These are phyloP conservation scores for Agastache rugosa DNA, from an alignment of 257 asterid species.

Conservation along the genomic window DNA sequence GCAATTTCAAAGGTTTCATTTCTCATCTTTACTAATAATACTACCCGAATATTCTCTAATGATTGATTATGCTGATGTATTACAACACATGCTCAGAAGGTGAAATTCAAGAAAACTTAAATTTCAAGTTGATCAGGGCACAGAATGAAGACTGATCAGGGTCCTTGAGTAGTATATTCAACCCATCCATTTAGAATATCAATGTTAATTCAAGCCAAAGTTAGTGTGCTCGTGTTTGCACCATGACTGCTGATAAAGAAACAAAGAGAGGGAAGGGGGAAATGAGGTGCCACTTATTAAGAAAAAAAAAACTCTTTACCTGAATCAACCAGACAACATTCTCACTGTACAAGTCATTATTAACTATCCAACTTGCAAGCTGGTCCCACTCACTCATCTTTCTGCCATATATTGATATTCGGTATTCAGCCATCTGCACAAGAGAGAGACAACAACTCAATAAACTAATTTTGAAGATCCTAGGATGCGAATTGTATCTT, in stretches of 20 bases:
- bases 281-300: neutral
- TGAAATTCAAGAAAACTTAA: neutral
- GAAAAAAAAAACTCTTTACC: constrained; percentile 46
- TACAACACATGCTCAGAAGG: neutral
- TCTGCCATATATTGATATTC: constrained; percentile 92
- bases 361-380: constrained; percentile 96
- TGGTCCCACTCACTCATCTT: constrained; percentile 99
- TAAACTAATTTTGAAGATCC: constrained; percentile 21
- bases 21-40: neutral
- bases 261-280: neutral
- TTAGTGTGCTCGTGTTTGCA: neutral
- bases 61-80: neutral
- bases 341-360: constrained; percentile 83
- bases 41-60: constrained; percentile 3
- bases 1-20: neutral
- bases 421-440: constrained; percentile 95
- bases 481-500: neutral
- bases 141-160: neutral
- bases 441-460: constrained; percentile 36
- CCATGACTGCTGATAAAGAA: neutral
- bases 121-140: constrained; percentile 13
- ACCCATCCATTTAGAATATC: neutral
- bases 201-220: neutral
- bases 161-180: neutral
- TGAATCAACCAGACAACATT: constrained; percentile 99